phyloP scores from a whole-genome alignment of 345 rosid species.

The Murraya paniculata region DNA sequence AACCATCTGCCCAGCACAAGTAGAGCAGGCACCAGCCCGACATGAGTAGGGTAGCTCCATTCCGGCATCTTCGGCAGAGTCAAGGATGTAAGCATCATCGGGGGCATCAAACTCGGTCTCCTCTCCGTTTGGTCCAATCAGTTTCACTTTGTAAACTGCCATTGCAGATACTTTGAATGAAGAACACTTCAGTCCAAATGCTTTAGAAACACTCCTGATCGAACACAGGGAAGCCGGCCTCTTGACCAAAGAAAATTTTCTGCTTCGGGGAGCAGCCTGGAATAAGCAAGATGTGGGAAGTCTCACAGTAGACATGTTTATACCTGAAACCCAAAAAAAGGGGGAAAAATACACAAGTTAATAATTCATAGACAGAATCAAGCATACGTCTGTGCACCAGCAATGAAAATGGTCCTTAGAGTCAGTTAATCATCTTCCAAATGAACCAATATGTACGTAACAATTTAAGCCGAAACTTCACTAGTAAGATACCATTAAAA shows the following conservation, averaged over 20 bases:
- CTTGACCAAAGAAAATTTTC: slow-evolving; percentile 25
- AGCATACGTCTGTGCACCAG: background rate
- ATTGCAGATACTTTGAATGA: slow-evolving; percentile 38
- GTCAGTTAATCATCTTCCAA: background rate
- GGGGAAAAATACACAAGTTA: background rate
- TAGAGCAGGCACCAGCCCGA: slow-evolving; percentile 61
- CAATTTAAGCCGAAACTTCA: too few species aligned
- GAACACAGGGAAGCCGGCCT: slow-evolving; percentile 23
- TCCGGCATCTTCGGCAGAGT: slow-evolving; percentile 55
- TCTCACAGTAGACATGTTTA: slow-evolving; percentile 35
- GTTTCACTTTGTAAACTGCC: slow-evolving; percentile 46
- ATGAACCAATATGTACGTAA: background rate
- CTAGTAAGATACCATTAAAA: background rate
- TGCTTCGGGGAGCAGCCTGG: slow-evolving; percentile 9
- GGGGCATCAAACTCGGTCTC: slow-evolving; percentile 50
- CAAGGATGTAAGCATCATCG: slow-evolving; percentile 48
- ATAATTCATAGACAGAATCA: background rate
- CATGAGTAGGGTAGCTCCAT: slow-evolving; percentile 57
- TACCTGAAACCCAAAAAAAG: slow-evolving; percentile 1
- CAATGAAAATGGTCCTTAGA: background rate
- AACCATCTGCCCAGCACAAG: slow-evolving; percentile 49
- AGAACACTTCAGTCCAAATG: slow-evolving; percentile 36
- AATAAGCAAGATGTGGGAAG: slow-evolving; percentile 31
- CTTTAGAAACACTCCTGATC: slow-evolving; percentile 18
- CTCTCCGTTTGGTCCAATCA: slow-evolving; percentile 47